phyloP scores from a whole-genome alignment of 75 land plant genomes.

The Picea sitchensis region DNA sequence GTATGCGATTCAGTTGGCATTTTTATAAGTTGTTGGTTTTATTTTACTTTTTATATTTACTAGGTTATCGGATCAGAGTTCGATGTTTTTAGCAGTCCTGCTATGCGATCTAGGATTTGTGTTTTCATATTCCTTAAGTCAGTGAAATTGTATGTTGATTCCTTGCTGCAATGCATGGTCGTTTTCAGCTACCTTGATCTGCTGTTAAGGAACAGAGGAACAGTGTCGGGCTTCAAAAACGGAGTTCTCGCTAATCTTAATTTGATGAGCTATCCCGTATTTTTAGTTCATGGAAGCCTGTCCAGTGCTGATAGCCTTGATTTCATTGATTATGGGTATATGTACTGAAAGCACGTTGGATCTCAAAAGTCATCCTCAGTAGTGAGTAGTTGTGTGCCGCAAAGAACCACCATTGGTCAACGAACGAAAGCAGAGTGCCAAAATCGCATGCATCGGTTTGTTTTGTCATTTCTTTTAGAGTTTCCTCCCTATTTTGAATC shows the following conservation, averaged over 20 bases:
- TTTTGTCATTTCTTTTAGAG: background rate
- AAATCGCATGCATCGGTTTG: background rate
- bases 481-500: background rate
- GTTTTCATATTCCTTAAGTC: background rate
- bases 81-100: background rate
- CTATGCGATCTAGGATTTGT: background rate
- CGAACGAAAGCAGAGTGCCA: background rate
- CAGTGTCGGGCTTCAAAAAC: background rate
- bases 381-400: background rate
- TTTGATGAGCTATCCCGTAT: background rate
- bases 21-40: background rate
- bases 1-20: background rate
- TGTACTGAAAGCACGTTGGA: background rate
- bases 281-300: background rate
- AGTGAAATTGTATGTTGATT: background rate
- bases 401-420: background rate
- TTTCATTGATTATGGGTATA: background rate
- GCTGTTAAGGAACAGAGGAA: background rate
- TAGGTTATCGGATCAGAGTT: too few species aligned
- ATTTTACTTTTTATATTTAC: background rate
- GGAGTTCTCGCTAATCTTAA: background rate
- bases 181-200: background rate
- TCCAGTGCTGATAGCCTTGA: background rate
- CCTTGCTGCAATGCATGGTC: background rate
- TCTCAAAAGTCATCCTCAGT: too few species aligned